Evolutionary conservation across 306 rosid species (phyloP).

Genomic region (Fragaria nilgerrensis): DNA sequence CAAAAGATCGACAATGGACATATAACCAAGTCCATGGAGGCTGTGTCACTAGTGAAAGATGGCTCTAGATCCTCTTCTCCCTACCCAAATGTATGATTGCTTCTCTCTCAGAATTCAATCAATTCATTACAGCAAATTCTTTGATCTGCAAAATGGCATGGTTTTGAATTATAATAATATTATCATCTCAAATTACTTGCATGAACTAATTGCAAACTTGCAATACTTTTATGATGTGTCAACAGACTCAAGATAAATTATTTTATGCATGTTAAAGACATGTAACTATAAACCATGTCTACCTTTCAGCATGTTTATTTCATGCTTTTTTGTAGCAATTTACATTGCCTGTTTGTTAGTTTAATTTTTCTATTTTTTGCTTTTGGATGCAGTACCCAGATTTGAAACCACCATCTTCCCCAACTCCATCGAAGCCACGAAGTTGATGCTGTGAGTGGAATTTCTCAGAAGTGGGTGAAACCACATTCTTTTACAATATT

Average conservation of each 20-base stretch:
- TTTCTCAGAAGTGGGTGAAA: constrained; percentile 16
- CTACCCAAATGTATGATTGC: constrained; percentile 59
- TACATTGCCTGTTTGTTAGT: not conserved
- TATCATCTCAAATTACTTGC: constrained; percentile 3
- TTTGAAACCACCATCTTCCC: constrained; percentile 80
- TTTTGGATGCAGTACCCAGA: constrained; percentile 63
- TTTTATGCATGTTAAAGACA: not conserved
- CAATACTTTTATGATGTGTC: not conserved
- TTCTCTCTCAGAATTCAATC: not conserved
- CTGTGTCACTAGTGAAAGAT: constrained; percentile 35
- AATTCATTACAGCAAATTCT: not conserved
- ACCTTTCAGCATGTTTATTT: not conserved
- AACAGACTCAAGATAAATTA: not conserved
- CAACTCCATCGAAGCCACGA: constrained; percentile 68
- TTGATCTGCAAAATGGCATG: not conserved
- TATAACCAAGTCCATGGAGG: constrained; percentile 32
- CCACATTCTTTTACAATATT: constrained; percentile 12
- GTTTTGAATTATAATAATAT: not conserved
- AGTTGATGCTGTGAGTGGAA: constrained; percentile 16
- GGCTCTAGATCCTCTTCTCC: constrained; percentile 51
- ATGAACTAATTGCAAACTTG: not conserved
- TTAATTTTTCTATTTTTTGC: not conserved
- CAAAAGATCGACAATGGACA: constrained; percentile 32
- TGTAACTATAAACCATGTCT: not conserved
- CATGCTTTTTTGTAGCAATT: not conserved